Evolutionary conservation across 441 rosid species (phyloP).

Genomic region (Pelargonium fulgidum): DNA sequence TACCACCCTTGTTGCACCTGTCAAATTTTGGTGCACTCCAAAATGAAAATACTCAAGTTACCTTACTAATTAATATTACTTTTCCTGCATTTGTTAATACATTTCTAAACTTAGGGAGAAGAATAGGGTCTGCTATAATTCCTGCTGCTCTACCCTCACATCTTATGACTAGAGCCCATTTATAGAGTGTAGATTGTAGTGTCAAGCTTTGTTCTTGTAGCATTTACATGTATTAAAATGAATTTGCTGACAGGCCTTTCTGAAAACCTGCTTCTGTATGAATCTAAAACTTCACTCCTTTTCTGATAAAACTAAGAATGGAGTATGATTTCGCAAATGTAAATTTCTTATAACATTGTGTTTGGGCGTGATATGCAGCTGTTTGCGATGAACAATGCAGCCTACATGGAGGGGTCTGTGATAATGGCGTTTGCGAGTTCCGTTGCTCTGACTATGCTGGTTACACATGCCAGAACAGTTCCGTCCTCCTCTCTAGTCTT

Average conservation of each 20-base stretch:
- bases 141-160: no score
- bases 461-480: slow-evolving; percentile 93
- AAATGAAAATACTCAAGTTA: no score
- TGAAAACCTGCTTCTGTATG: not conserved
- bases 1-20: no score
- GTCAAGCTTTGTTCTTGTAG: no score
- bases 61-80: no score
- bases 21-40: no score
- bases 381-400: slow-evolving; percentile 97
- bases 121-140: no score
- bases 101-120: no score
- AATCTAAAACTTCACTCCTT: not conserved
- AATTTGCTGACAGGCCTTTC: slow-evolving; percentile 42
- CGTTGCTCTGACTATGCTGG: slow-evolving; percentile 99
- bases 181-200: no score
- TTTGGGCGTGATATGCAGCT: slow-evolving; percentile 43
- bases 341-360: slow-evolving; percentile 12
- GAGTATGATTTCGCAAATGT: not conserved
- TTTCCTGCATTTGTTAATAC: no score
- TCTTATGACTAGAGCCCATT: no score
- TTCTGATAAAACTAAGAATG: not conserved
- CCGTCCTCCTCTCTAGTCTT: slow-evolving; percentile 64
- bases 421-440: slow-evolving; percentile 94
- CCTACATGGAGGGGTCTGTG: slow-evolving; percentile 97
- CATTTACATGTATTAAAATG: no score